Evolutionary conservation across 139 green algal genomes (phyloP).

Genomic region (Astrephomene gubernaculifera): DNA sequence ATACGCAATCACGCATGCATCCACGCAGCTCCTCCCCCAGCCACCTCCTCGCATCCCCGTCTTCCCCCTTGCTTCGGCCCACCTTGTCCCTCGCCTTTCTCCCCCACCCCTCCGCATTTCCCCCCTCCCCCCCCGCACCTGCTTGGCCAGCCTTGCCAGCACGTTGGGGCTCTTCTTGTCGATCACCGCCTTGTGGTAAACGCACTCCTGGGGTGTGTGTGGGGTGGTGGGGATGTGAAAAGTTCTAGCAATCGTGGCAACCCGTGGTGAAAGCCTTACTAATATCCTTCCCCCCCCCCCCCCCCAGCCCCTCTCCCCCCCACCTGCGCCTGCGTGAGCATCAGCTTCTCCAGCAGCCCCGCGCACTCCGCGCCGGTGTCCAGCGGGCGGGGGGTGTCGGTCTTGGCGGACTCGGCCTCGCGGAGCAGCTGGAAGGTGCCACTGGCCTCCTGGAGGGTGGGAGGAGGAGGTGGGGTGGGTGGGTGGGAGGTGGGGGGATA

Average conservation of each 20-base stretch:
- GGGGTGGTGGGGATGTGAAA: too few relatives aligned
- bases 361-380: slow-evolving; percentile 85
- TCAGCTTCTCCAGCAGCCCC: slow-evolving; percentile 93
- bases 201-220: slow-evolving; percentile 85
- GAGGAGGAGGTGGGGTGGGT: too few relatives aligned
- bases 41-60: not conserved
- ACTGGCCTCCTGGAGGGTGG: slow-evolving; percentile 74
- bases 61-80: not conserved
- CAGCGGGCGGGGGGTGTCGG: slow-evolving; percentile 72
- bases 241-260: too few relatives aligned
- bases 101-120: not conserved
- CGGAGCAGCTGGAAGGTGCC: slow-evolving; percentile 83
- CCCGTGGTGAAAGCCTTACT: too few relatives aligned
- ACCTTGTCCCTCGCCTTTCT: not conserved
- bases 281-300: not conserved
- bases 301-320: not conserved
- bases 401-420: slow-evolving; percentile 74
- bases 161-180: slow-evolving; percentile 81
- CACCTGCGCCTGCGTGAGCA: slow-evolving; percentile 91
- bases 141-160: slow-evolving; percentile 83
- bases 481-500: too few relatives aligned
- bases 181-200: slow-evolving; percentile 87
- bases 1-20: too few relatives aligned
- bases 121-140: slow-evolving; percentile 45
- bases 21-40: not conserved